Base-by-base conservation (phyloP, 345 rosid species). In the Linum trigynum region DNA sequence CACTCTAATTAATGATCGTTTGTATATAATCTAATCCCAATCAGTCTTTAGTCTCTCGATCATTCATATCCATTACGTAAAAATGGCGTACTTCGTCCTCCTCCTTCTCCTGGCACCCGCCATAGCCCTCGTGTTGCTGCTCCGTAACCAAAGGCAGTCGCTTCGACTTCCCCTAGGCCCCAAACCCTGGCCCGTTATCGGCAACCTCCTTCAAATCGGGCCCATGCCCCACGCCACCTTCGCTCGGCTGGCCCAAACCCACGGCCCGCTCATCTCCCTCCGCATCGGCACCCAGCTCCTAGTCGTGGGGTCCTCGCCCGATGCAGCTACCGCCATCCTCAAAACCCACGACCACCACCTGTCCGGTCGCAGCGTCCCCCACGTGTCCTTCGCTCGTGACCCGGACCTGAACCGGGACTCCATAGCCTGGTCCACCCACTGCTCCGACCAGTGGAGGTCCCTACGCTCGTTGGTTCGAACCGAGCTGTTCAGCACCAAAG, bases 231-330 rank as follows among this genome's bases (percentile, higher is more conserved):
- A 23, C 32, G 32, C 32, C 1, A 23, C 32, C 32, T 23, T 23
- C 32, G 32, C 32, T 23, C 32, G 32, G 32, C 32, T 23, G 32
- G 32, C 32, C 32, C 32, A 23, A 23, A 23, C 32, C 32, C 32
- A 23, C 32, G 72, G 78, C 1, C 75, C 72, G 0, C 64, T 71
- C n/a, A 63, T 71, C 37, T 75, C 78, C n/a, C 48, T 75, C 10
- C 53, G 60, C 7, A 69, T 67, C 3, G 78, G 78, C 14, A 59
- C 66, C 11, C 75, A 64, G 35, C 66, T 71, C n/a, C 59, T 71
- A 1, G 40, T 75, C 0, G 72, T 75, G 0, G 79, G 69, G 23
- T 64, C 70, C 10, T 71, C 78, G 3, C 59, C 60, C 4, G 57
- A 38, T 8, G 75, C 67, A 2, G 53, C 32, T 1, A 23, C 32